Conservation (phyloP, 2,329 filamentous ascomycete genomes). For the Thielaviopsis cerberus region DNA sequence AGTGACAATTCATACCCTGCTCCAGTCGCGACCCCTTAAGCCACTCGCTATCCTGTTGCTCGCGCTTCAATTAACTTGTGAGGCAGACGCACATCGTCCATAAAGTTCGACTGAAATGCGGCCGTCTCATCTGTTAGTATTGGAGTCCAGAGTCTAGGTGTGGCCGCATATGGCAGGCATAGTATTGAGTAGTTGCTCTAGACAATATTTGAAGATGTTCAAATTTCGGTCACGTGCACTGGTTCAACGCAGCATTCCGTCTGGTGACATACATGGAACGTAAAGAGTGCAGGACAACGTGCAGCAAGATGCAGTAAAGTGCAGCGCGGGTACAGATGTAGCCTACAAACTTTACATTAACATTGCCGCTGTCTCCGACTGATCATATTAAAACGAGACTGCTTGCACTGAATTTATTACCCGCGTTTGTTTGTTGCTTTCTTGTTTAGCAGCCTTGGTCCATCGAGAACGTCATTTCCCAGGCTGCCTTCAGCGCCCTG, state of each 20-base stretch:
- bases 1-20: background rate
- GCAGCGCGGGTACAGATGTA: background rate
- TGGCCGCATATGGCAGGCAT: too few relatives aligned
- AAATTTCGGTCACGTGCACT: background rate
- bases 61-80: too few relatives aligned
- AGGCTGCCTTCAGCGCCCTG: too few relatives aligned
- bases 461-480: too few relatives aligned
- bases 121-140: background rate
- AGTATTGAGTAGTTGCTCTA: background rate
- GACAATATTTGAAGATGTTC: background rate
- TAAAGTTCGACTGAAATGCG: too few relatives aligned
- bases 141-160: too few relatives aligned
- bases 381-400: background rate
- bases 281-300: background rate
- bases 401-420: background rate
- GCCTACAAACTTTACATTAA: background rate
- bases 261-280: background rate
- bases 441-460: too few relatives aligned
- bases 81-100: too few relatives aligned
- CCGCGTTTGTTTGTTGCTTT: too few relatives aligned
- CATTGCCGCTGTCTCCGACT: background rate
- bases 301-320: background rate
- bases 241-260: background rate
- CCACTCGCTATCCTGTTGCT: background rate
- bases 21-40: background rate